Evolutionary conservation across 208 protist genomes (phyloP).

Genomic region (Trypanosomatidae sp.): DNA sequence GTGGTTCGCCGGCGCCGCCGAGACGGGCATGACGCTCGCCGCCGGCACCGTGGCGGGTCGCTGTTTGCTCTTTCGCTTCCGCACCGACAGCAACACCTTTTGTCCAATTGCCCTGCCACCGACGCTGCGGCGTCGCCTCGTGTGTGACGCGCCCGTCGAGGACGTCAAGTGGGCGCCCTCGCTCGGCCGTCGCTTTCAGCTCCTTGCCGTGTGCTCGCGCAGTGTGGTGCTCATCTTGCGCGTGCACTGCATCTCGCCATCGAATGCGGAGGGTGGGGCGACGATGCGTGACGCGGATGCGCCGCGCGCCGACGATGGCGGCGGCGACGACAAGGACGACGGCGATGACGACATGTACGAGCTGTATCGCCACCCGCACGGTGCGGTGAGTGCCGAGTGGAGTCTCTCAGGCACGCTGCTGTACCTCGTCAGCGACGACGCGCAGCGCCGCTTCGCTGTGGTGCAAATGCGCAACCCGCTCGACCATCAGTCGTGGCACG

Average conservation of each 20-base stretch:
- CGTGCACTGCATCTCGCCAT: constrained; percentile 69
- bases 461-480: constrained; percentile 61
- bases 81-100: constrained; percentile 45
- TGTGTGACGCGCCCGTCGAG: constrained; percentile 30
- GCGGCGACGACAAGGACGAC: constrained; percentile 19
- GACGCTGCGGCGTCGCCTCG: constrained; percentile 10
- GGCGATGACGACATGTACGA: constrained; percentile 35
- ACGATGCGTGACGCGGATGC: constrained; percentile 49
- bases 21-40: constrained; percentile 69
- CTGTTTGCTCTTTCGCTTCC: constrained; percentile 64
- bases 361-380: constrained; percentile 33
- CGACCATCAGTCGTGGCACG: constrained; percentile 68
- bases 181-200: constrained; percentile 68
- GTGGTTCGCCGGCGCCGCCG: constrained; percentile 70
- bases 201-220: constrained; percentile 68
- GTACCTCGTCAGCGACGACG: constrained; percentile 56
- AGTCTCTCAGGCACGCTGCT: constrained; percentile 59
- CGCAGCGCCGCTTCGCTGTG: constrained; percentile 24
- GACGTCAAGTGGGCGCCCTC: constrained; percentile 64
- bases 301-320: constrained; percentile 34
- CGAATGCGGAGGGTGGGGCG: constrained; percentile 14
- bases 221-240: constrained; percentile 61
- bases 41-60: constrained; percentile 62
- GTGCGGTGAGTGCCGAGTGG: constrained; percentile 75
- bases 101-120: constrained; percentile 14